Base-by-base conservation (phyloP, 1,139 yeast genomes). In the Suhomyces chickasaworum region DNA sequence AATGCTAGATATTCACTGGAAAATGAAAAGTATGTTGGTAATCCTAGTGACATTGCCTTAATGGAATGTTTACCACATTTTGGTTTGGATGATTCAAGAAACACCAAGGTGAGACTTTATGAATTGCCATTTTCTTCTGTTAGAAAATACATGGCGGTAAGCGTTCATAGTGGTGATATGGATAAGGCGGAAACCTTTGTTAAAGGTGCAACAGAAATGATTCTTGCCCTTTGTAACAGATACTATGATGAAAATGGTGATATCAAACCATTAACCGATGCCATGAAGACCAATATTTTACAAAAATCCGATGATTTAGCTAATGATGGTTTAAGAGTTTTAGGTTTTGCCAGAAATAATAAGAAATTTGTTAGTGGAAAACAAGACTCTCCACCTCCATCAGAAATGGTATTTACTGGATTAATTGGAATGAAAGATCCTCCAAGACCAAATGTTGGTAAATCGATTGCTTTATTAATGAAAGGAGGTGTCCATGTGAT, bases 351-450 rank as follows among this genome's bases (percentile, higher is more conserved):
- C 3, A 78, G 78, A 53, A 78, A 72, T 40, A 65, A 70, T 48
- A 58, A 59, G 32, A 63, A 61, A 46, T 59, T 64, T 33, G 55
- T 64, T 33, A 56, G 57, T 22, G 68, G 62, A 33, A 65, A 73
- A 23, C 65, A 61, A 23, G 68, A 64, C 47, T 45, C 44, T 18
- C 61, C 63, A 38, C 88, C 63, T 37, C 88, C 88, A 21, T 58
- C 73, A 3, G 84, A 81, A 38, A 73, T 91, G 58, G 73, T 80
- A 2, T 90, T 91, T 60, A 79, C 89, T 57, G 99, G 99, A 6
- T 69, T 93, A 39, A 75, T 89, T 53, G 98, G 97, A 47, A 89
- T 93, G 95, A 89, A 89, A 57, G 98, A 93, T 68, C 99, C 99
- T 10, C 99, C 98, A 46, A 80, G 98, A 60, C 85, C 91, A 8